Percentiles rank a stretch among this genome's conserved stretches.
These are phyloP conservation scores for Ophiosphaerella herpotricha DNA, from an alignment of 2,329 filamentous ascomycete genomes.

Conservation along the genomic window DNA sequence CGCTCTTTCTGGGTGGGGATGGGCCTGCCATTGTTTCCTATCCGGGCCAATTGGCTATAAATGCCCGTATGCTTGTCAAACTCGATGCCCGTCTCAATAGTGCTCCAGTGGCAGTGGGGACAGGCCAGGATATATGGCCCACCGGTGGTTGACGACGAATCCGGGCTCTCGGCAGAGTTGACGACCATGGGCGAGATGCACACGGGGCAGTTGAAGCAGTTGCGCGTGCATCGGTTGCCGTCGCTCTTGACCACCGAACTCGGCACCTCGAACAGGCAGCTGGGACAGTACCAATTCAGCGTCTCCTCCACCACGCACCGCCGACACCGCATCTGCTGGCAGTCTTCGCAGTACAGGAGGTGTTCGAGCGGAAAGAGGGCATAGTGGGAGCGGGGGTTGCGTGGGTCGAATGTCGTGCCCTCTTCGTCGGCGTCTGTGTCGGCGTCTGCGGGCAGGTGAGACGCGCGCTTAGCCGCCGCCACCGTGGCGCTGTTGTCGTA, in stretches of 20 bases:
- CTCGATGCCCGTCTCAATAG: slow-evolving; percentile 83
- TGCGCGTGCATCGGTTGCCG: slow-evolving; percentile 91
- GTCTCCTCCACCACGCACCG: slow-evolving; percentile 93
- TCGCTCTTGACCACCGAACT: slow-evolving; percentile 91
- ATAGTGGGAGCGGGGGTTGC: slow-evolving; percentile 82
- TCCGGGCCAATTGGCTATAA: slow-evolving; percentile 74
- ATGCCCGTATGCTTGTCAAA: slow-evolving; percentile 91
- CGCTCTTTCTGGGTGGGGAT: slow-evolving; percentile 48
- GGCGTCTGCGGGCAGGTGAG: slow-evolving; percentile 44
- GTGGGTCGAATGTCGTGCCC: slow-evolving; percentile 83
- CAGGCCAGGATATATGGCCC: slow-evolving; percentile 81
- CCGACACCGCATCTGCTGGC: slow-evolving; percentile 92
- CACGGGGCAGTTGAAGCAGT: slow-evolving; percentile 92
- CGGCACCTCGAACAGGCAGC: slow-evolving; percentile 93
- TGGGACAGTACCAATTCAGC: slow-evolving; percentile 92
- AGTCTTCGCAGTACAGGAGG: slow-evolving; percentile 95
- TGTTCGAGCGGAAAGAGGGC: slow-evolving; percentile 92
- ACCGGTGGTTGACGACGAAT: slow-evolving; percentile 28
- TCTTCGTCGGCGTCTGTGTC: slow-evolving; percentile 68
- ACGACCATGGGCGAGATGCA: slow-evolving; percentile 82
- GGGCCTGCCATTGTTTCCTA: slow-evolving; percentile 58
- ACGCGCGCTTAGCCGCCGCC: slow-evolving; percentile 36
- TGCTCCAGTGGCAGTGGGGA: slow-evolving; percentile 91
- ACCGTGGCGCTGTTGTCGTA: slow-evolving; percentile 53
- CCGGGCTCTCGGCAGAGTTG: slow-evolving; percentile 66